A percentile compares a stretch with the other conserved stretches of the same genome.
These are phyloP conservation scores for Trametes sanguinea DNA, from an alignment of 768 basidiomycete genomes.

Conservation along the genomic window DNA sequence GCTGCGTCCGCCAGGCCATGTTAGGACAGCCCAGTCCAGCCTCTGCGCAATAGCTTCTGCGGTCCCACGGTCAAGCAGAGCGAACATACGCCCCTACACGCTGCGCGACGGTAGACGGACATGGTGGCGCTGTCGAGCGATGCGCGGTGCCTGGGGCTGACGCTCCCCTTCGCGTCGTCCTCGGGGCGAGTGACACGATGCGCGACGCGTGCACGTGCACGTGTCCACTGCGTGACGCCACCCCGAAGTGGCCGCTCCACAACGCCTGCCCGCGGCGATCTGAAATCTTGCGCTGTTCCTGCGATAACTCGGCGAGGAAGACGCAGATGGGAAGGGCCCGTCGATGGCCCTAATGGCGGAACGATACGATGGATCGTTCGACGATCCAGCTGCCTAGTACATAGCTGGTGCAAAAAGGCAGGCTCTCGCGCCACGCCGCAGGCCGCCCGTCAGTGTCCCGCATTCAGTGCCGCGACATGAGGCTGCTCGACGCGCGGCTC, in stretches of 20 bases:
- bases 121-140: not conserved
- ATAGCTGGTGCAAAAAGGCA: not conserved
- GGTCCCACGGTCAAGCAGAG: not conserved
- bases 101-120: not conserved
- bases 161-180: slow-evolving; percentile 8
- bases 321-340: no score
- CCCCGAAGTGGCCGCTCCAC: slow-evolving; percentile 1
- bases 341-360: no score
- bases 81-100: not conserved
- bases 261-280: slow-evolving; percentile 4
- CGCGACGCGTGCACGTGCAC: slow-evolving; percentile 9
- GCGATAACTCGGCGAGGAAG: slow-evolving; percentile 1
- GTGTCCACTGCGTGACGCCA: not conserved
- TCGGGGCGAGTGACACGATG: not conserved
- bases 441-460: slow-evolving; percentile 4
- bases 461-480: slow-evolving; percentile 12
- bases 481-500: slow-evolving; percentile 14
- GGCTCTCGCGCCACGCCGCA: slow-evolving; percentile 25
- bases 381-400: no score
- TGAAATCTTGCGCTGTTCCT: slow-evolving; percentile 5
- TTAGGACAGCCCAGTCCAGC: not conserved
- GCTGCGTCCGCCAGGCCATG: not conserved
- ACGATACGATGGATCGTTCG: no score
- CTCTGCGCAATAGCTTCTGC: not conserved
- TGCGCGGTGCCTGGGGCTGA: slow-evolving; percentile 2